Percentiles rank a stretch among this genome's conserved stretches.
These are phyloP conservation scores for Lactarius deliciosus DNA, from an alignment of 768 basidiomycete genomes.

Conservation along the genomic window DNA sequence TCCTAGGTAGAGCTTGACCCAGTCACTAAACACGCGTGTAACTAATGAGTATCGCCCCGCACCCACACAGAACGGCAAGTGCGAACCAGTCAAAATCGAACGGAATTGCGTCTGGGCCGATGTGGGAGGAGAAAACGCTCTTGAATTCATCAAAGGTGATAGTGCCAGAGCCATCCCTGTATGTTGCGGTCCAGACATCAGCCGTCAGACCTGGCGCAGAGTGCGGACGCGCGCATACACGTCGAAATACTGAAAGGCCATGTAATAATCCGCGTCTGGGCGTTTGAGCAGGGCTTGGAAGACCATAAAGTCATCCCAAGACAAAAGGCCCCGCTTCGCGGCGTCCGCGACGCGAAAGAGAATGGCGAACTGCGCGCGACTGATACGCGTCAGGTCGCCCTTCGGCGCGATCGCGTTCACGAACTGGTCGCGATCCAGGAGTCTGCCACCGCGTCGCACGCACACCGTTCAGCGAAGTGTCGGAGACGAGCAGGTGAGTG, in stretches of 20 bases:
- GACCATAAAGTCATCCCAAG: conserved; percentile 95
- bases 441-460: conserved; percentile 48
- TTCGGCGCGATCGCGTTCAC: conserved; percentile 93
- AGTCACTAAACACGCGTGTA: conserved; percentile 56
- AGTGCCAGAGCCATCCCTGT: conserved; percentile 84
- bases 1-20: conserved; percentile 95
- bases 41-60: neutral
- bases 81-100: conserved; percentile 91
- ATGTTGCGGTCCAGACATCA: neutral
- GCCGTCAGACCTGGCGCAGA: conserved; percentile 1
- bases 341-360: conserved; percentile 88
- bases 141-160: conserved; percentile 97
- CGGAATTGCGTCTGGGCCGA: conserved; percentile 78
- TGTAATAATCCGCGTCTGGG: conserved; percentile 96
- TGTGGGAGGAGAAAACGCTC: conserved; percentile 79
- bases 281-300: conserved; percentile 93
- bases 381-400: conserved; percentile 82
- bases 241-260: conserved; percentile 95
- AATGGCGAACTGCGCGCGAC: conserved; percentile 83
- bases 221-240: conserved; percentile 47
- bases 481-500: neutral
- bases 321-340: conserved; percentile 70
- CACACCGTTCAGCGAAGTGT: neutral
- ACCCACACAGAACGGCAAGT: conserved; percentile 23
- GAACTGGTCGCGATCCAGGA: conserved; percentile 83